A percentile compares a stretch with the other conserved stretches of the same genome.
These are phyloP conservation scores for Salix caprea DNA, from an alignment of 345 rosid species.

Conservation along the genomic window DNA sequence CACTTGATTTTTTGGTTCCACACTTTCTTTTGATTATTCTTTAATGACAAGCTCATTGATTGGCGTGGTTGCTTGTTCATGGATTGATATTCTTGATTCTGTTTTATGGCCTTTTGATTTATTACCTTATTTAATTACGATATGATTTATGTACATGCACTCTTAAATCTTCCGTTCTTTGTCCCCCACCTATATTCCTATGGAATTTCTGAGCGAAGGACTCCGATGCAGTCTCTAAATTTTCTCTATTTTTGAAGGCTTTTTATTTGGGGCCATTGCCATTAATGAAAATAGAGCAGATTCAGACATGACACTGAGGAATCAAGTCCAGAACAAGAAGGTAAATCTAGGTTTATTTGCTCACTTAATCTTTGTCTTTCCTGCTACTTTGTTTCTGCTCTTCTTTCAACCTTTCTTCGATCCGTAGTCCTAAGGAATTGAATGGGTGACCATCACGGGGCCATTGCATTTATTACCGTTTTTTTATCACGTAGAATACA, in stretches of 20 bases:
- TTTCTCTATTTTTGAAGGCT: not conserved
- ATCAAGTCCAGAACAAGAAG: constrained; percentile 40
- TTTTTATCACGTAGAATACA: not conserved
- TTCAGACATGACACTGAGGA: constrained; percentile 27
- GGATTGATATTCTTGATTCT: not conserved
- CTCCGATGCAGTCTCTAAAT: not conserved
- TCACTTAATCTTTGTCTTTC: not conserved
- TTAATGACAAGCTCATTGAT: not conserved
- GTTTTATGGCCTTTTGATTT: not conserved
- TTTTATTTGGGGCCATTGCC: not conserved
- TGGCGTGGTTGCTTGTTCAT: not conserved
- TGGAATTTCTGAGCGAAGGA: not conserved
- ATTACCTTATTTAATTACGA: not conserved
- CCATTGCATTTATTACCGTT: not conserved
- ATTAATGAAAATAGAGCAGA: constrained; percentile 17
- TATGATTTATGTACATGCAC: not conserved
- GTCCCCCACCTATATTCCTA: not conserved
- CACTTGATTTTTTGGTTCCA: not conserved
- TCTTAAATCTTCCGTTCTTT: not conserved
- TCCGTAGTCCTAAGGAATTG: not conserved
- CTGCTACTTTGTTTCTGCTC: not conserved
- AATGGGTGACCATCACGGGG: not conserved
- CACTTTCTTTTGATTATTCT: not conserved
- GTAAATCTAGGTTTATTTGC: constrained; percentile 7
- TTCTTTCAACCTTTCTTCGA: not conserved